A percentile compares a stretch with the other conserved stretches of the same genome.
These are phyloP conservation scores for Cyberlindnera nakhonratchasimensis DNA, from an alignment of 805 yeast species.

Conservation along the genomic window DNA sequence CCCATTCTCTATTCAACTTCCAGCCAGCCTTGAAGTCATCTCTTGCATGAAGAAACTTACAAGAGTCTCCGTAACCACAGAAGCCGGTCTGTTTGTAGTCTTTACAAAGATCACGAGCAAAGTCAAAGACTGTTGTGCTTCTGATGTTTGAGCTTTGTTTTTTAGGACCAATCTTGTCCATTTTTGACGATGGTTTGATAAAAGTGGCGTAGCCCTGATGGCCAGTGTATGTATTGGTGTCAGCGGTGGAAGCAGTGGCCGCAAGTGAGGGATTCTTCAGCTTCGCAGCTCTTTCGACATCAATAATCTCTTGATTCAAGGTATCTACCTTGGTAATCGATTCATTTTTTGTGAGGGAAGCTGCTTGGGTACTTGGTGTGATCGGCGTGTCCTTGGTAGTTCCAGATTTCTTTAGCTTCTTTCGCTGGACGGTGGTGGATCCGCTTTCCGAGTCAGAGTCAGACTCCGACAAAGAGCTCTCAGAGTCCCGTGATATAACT, in stretches of 20 bases:
- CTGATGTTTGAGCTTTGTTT: slow-evolving; percentile 47
- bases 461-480: slow-evolving; percentile 7
- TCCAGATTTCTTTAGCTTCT: slow-evolving; percentile 6
- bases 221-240: slow-evolving; percentile 31
- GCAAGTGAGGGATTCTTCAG: not conserved
- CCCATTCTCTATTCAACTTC: slow-evolving; percentile 73
- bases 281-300: slow-evolving; percentile 19
- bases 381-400: slow-evolving; percentile 1
- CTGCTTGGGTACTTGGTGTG: not conserved
- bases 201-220: slow-evolving; percentile 25
- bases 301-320: slow-evolving; percentile 22
- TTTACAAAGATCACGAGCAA: slow-evolving; percentile 91
- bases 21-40: slow-evolving; percentile 76
- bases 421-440: slow-evolving; percentile 2
- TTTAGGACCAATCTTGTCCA: slow-evolving; percentile 35
- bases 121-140: slow-evolving; percentile 72
- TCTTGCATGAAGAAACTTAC: slow-evolving; percentile 89
- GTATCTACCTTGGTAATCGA: slow-evolving; percentile 26
- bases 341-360: slow-evolving; percentile 19
- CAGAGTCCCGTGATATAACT: slow-evolving; percentile 10
- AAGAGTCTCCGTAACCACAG: slow-evolving; percentile 96
- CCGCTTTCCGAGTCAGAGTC: slow-evolving; percentile 12
- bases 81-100: slow-evolving; percentile 88
- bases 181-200: slow-evolving; percentile 21
- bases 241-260: slow-evolving; percentile 16